Evolutionary conservation across 176 grass and related monocot species (phyloP).

Genomic region (Aegilops speltoides): DNA sequence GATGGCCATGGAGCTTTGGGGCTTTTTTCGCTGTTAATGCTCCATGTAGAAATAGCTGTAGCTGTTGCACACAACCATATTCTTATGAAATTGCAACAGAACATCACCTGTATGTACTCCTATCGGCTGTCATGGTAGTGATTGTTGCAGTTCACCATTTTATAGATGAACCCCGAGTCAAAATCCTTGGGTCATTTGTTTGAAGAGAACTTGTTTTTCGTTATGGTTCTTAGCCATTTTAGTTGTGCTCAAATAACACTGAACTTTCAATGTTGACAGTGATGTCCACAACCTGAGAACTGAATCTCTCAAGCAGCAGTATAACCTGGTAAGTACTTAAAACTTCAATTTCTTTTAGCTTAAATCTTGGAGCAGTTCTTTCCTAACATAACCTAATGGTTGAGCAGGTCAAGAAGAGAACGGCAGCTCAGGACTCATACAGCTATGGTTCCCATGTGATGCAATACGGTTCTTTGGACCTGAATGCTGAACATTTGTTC

Average conservation of each 20-base stretch:
- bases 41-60: not conserved
- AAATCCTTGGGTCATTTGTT: constrained; percentile 3
- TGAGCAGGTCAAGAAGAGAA: constrained; percentile 80
- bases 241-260: constrained; percentile 12
- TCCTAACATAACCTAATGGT: constrained; percentile 26
- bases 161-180: not conserved
- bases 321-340: constrained; percentile 56
- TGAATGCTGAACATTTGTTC: constrained; percentile 58
- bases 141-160: not conserved
- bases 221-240: not conserved
- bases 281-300: constrained; percentile 81
- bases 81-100: not conserved
- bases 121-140: not conserved
- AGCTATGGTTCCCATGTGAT: constrained; percentile 87
- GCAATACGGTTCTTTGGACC: constrained; percentile 75
- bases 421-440: constrained; percentile 54
- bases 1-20: not conserved
- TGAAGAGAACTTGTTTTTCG: not conserved
- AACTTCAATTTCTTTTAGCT: not conserved
- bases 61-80: not conserved
- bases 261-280: constrained; percentile 51
- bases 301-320: constrained; percentile 92
- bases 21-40: not conserved
- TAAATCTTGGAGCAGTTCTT: not conserved
- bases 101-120: not conserved